Base-by-base conservation (phyloP, 1,139 yeast species). In the Debaryomyces fabryi region DNA sequence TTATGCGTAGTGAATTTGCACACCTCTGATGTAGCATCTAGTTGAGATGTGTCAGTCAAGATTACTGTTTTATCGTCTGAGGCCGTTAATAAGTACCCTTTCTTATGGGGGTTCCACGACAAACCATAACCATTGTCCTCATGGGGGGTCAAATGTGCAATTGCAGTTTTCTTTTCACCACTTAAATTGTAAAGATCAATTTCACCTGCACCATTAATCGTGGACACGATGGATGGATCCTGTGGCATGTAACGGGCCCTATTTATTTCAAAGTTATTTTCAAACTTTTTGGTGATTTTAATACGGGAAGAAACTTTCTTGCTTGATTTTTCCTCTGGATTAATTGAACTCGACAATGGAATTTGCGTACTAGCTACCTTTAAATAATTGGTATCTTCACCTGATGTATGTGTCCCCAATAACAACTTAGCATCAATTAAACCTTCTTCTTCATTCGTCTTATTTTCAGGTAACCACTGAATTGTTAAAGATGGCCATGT, bases 351-450 rank as follows among this genome's bases (percentile, higher is more conserved):
- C 24, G 58, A 56, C 53, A 62, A 51, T 1, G 96, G 96, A n/a
- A 88, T 58, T 47, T 85, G 85, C 2, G 91, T 81, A 4, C 83
- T 70, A 2, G 93, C 96, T 27, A 91, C 69, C 61, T 93, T 88
- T 54, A 93, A 67, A 64, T 83, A 89, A 62, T 93, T 88, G 3
- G 79, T 79, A 47, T 85, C 96, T 49, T 82, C 85, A 2, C 90
- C 96, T 0, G 92, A 82, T 0, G 98, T 89, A 62, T 89, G 92
- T 0, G 99, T 93, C 10, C 97, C 96, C 37, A 92, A 68, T 20
- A 92, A 65, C 48, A 93, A 65, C 43, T 62, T 66, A 27, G 77
- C 64, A 58, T 74, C 69, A 62, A 80, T 52, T 61, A 79, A 54
- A 53, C 77, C 61, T 67, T 64, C 63, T n/a, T 50, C 56, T 20